Evolutionary conservation across 306 rosid genomes (phyloP).

Genomic region (Vicia villosa): DNA sequence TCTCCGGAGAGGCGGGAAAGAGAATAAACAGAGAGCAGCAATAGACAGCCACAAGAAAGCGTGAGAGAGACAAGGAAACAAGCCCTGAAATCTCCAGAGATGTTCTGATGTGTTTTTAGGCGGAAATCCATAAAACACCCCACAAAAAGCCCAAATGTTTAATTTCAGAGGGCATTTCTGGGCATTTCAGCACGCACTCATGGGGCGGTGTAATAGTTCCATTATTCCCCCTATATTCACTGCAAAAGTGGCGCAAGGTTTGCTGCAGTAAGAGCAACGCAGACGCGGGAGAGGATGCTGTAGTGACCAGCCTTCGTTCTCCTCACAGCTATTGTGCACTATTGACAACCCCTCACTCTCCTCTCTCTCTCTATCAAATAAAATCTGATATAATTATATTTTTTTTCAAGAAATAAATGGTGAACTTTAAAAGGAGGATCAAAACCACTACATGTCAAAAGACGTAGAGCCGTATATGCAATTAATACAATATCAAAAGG

Average conservation of each 20-base stretch:
- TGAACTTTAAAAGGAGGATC: background rate
- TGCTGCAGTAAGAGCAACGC: too few species aligned
- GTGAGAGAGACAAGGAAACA: background rate
- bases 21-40: background rate
- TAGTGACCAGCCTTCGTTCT: background rate
- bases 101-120: background rate
- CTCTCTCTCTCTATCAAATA: background rate
- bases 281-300: background rate
- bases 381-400: background rate
- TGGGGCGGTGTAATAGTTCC: background rate
- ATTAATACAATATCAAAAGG: constrained; percentile 2
- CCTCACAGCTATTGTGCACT: background rate
- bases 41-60: background rate
- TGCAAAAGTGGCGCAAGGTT: background rate
- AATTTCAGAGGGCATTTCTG: background rate
- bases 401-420: background rate
- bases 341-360: background rate
- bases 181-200: background rate
- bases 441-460: constrained; percentile 23
- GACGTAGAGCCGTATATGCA: background rate
- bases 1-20: background rate
- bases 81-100: background rate
- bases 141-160: background rate
- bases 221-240: background rate
- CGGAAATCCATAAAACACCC: constrained; percentile 4